Conservation (phyloP, 2,329 filamentous ascomycete species). For the Penicillium hesseltinei region DNA sequence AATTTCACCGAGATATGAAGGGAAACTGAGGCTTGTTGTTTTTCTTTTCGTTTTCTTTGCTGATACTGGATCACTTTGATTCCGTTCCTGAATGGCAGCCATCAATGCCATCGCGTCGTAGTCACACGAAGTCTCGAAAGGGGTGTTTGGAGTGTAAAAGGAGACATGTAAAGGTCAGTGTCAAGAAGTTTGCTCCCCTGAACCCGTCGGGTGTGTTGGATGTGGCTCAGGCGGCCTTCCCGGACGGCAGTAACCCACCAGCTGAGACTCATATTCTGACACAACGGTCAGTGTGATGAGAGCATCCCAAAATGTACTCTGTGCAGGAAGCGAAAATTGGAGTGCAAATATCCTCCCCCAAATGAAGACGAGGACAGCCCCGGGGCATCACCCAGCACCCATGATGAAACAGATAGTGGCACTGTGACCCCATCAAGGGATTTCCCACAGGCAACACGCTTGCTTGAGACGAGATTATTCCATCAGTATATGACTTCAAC, state of each 20-base stretch:
- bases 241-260: background rate
- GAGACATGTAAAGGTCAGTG: conserved; percentile 40
- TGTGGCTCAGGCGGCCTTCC: background rate
- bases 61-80: background rate
- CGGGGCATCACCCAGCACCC: conserved; percentile 17
- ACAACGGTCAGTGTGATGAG: conserved; percentile 36
- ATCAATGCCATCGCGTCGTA: conserved; percentile 33
- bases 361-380: conserved; percentile 27
- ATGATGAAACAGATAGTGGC: conserved; percentile 20
- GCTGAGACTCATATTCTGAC: conserved; percentile 2
- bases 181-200: background rate
- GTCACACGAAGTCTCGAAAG: conserved; percentile 42
- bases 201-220: background rate
- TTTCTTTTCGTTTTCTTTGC: background rate
- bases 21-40: background rate
- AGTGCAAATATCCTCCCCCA: conserved; percentile 35
- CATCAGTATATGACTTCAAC: conserved; percentile 42
- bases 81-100: conserved; percentile 3
- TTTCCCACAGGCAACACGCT: conserved; percentile 22
- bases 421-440: conserved; percentile 10
- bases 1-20: background rate
- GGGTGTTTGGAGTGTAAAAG: conserved; percentile 42
- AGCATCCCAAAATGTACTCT: conserved; percentile 36
- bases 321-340: conserved; percentile 38
- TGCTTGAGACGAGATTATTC: conserved; percentile 39